These are phyloP conservation scores for Henckelia pumila DNA, from an alignment of 257 asterid species.

Conservation along the genomic window DNA sequence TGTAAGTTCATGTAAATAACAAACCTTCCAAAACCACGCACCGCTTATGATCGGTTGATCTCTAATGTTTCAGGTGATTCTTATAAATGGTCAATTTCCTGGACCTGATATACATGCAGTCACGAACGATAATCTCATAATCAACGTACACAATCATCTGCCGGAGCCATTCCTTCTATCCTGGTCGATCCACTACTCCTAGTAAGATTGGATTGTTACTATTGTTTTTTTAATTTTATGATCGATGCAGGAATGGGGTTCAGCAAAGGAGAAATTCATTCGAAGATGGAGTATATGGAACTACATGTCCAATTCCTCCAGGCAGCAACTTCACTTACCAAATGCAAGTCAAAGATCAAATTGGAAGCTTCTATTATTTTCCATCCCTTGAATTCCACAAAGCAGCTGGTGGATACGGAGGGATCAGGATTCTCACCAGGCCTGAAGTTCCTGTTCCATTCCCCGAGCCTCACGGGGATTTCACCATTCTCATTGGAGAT, in stretches of 20 bases:
- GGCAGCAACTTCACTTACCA: slow-evolving; percentile 61
- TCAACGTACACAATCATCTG: slow-evolving; percentile 67
- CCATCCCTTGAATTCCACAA: slow-evolving; percentile 69
- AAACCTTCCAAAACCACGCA: too few species aligned
- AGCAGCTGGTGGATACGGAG: slow-evolving; percentile 75
- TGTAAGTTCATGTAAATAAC: background rate
- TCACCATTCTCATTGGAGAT: slow-evolving; percentile 56
- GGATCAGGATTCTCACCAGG: slow-evolving; percentile 56
- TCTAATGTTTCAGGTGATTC: slow-evolving; percentile 47
- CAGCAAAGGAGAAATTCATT: slow-evolving; percentile 67
- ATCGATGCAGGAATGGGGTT: slow-evolving; percentile 49
- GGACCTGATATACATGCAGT: slow-evolving; percentile 64
- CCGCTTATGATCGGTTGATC: background rate
- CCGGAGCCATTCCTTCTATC: slow-evolving; percentile 78
- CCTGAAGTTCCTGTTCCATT: slow-evolving; percentile 69
- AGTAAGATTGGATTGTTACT: background rate
- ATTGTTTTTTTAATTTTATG: too few species aligned
- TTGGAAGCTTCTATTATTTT: slow-evolving; percentile 64
- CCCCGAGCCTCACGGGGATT: slow-evolving; percentile 52
- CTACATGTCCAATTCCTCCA: slow-evolving; percentile 74
- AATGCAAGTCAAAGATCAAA: slow-evolving; percentile 68
- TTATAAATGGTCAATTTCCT: slow-evolving; percentile 77
- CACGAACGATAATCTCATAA: slow-evolving; percentile 63
- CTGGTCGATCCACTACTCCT: slow-evolving; percentile 38
- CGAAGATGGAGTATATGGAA: slow-evolving; percentile 63